Percentiles rank a stretch among this genome's conserved stretches.
phyloP scores from a whole-genome alignment of 1,284 basidiomycete genomes.

The Cryptococcus depauperatus region DNA sequence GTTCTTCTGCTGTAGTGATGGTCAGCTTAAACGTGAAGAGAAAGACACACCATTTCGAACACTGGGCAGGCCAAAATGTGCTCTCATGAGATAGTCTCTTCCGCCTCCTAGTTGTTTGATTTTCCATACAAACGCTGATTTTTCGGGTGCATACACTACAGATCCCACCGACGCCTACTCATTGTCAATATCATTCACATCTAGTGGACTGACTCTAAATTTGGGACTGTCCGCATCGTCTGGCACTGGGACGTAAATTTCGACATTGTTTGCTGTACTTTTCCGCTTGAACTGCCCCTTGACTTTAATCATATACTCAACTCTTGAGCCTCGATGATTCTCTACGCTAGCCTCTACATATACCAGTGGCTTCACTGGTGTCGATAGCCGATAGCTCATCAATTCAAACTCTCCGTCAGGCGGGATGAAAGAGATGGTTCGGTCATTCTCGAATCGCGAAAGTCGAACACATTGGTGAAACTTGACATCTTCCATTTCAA shows the following conservation, averaged over 20 bases:
- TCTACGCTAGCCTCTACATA: constrained; percentile 98
- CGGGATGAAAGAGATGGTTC: constrained; percentile 98
- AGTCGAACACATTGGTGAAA: constrained; percentile 99
- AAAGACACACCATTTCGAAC: constrained; percentile 64
- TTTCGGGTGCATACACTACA: constrained; percentile 91
- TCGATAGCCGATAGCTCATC: constrained; percentile 93
- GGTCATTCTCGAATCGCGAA: constrained; percentile 97
- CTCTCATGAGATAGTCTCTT: constrained; percentile 88
- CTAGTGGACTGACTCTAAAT: constrained; percentile 61
- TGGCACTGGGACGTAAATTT: constrained; percentile 95
- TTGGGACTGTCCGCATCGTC: constrained; percentile 98
- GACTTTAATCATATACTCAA: constrained; percentile 98
- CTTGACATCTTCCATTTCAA: constrained; percentile 99
- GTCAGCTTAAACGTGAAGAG: neutral
- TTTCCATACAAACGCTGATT: constrained; percentile 95
- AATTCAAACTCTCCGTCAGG: constrained; percentile 98
- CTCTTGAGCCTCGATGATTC: constrained; percentile 81
- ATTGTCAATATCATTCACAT: neutral
- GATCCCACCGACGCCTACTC: constrained; percentile 74
- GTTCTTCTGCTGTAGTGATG: constrained; percentile 54
- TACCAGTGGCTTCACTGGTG: constrained; percentile 92
- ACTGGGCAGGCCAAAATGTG: constrained; percentile 87
- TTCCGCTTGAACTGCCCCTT: constrained; percentile 96
- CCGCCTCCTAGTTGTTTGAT: constrained; percentile 92
- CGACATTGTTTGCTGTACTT: constrained; percentile 96